Conservation (phyloP, 2,329 filamentous ascomycete genomes). For the Gaeumannomyces sp. region DNA sequence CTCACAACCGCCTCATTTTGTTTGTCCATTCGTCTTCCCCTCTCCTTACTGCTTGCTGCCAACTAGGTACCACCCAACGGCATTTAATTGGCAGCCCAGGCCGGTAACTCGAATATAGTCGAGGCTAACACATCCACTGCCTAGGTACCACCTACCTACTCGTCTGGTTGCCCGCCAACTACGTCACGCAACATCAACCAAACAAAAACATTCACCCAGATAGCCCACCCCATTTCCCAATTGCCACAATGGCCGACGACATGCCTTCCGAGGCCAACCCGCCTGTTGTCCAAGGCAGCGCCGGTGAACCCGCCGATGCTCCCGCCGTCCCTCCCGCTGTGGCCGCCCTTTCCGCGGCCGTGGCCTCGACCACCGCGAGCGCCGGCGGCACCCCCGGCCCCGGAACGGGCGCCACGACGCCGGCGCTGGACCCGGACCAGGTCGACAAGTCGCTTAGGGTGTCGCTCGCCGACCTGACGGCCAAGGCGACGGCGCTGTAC, state of each 20-base stretch:
- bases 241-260: constrained; percentile 15
- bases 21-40: not conserved
- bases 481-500: constrained; percentile 78
- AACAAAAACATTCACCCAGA: not conserved
- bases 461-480: constrained; percentile 69
- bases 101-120: too few relatives aligned
- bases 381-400: constrained; percentile 22
- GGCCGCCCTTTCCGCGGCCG: constrained; percentile 9
- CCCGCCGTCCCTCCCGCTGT: not conserved
- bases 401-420: constrained; percentile 26
- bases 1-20: not conserved
- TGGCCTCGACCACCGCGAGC: constrained; percentile 9
- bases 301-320: constrained; percentile 5
- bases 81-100: not conserved
- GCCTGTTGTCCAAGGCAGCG: not conserved
- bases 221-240: not conserved
- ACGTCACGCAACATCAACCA: not conserved
- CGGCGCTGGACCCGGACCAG: constrained; percentile 27
- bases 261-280: constrained; percentile 1
- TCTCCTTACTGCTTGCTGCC: too few relatives aligned
- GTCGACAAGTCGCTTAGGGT: constrained; percentile 40
- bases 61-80: too few relatives aligned
- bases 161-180: not conserved
- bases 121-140: too few relatives aligned
- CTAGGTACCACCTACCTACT: too few relatives aligned